Evolutionary conservation across 2,329 filamentous ascomycete genomes (phyloP).

Genomic region (Penicillium palitans): DNA sequence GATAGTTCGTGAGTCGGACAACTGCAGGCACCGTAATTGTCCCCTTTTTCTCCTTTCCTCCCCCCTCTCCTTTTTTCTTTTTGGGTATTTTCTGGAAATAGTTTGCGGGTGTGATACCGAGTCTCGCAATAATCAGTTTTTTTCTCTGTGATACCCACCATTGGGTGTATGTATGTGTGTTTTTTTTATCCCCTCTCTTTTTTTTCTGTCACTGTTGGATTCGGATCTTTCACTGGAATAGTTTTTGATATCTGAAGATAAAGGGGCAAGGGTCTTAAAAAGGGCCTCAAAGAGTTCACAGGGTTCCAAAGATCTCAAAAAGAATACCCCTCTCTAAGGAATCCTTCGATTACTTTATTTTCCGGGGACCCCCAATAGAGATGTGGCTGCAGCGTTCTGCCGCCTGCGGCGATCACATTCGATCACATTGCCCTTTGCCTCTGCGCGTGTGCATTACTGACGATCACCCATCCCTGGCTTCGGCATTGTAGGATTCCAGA

Average conservation of each 20-base stretch:
- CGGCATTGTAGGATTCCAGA: constrained; percentile 18
- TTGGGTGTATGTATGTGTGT: background rate
- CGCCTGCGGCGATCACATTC: constrained; percentile 18
- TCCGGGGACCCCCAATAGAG: constrained; percentile 20
- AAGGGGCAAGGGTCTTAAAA: background rate
- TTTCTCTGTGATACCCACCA: constrained; percentile 11
- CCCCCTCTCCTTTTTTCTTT: background rate
- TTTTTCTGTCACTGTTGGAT: background rate
- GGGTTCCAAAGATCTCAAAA: background rate
- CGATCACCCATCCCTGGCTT: constrained; percentile 25
- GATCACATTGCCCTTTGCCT: constrained; percentile 17
- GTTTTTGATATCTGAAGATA: background rate
- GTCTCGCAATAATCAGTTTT: background rate
- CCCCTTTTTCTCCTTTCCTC: background rate
- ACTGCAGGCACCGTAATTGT: constrained; percentile 16
- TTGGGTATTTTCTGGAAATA: background rate
- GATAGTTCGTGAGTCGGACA: constrained; percentile 15
- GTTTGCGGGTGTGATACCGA: constrained; percentile 1
- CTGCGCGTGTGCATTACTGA: constrained; percentile 21
- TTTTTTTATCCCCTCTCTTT: background rate
- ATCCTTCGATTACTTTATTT: constrained; percentile 19
- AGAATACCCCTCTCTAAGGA: constrained; percentile 5
- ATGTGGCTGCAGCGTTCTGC: constrained; percentile 32
- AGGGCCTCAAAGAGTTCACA: background rate
- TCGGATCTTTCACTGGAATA: background rate